These are phyloP conservation scores for Toxoplasma gondii DNA, from an alignment of 169 alveolate genomes.

Conservation along the genomic window DNA sequence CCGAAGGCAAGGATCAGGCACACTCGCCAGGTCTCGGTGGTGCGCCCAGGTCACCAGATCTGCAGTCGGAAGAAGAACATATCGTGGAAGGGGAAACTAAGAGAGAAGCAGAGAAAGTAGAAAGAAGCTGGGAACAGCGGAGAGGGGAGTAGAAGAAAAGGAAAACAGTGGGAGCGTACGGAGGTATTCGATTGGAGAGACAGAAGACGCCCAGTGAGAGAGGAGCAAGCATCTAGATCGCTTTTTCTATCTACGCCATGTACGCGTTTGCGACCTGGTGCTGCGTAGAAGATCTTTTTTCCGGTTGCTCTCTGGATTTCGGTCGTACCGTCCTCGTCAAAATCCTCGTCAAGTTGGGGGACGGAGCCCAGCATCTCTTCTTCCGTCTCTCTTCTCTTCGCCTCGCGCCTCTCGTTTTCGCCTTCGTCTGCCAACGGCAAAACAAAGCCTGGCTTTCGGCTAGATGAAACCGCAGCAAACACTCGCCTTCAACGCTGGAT, in stretches of 20 bases:
- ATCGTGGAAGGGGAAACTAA: background rate
- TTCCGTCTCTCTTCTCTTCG: background rate
- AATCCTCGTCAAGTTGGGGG: conserved; percentile 53
- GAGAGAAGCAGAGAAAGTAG: background rate
- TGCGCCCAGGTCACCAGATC: conserved; percentile 73
- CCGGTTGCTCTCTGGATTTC: background rate
- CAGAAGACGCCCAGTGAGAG: background rate
- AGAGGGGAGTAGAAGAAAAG: background rate
- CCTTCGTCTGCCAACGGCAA: conserved; percentile 30
- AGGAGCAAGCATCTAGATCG: background rate
- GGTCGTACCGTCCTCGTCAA: conserved; percentile 64
- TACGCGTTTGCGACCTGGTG: background rate
- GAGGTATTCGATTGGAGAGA: too few species aligned
- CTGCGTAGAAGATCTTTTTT: background rate
- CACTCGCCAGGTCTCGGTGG: conserved; percentile 63
- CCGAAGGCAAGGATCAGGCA: conserved; percentile 60
- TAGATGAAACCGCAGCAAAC: too few species aligned
- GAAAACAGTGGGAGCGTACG: too few species aligned
- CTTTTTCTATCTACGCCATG: background rate
- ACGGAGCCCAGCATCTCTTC: background rate
- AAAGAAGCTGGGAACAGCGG: background rate
- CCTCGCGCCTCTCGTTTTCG: background rate
- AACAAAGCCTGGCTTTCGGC: background rate
- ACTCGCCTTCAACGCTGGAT: too few species aligned
- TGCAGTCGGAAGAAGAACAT: background rate